Evolutionary conservation across 2,329 filamentous ascomycete genomes (phyloP).

Genomic region (Lecanicillium sp.): DNA sequence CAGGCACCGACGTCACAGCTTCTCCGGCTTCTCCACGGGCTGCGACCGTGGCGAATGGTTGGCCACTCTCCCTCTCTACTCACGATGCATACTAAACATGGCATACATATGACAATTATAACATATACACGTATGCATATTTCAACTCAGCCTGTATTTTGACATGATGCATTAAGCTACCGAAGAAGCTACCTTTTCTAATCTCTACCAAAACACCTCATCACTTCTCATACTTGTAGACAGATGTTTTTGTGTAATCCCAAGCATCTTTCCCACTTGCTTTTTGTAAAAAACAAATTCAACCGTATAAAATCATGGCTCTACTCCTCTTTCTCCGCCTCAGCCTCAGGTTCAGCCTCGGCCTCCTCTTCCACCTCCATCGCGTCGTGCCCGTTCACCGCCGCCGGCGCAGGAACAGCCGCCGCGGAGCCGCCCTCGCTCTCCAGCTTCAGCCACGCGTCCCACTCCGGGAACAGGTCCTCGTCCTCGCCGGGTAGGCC

Average conservation of each 20-base stretch:
- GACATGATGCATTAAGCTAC: slow-evolving; percentile 11
- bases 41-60: neutral
- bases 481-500: slow-evolving; percentile 76
- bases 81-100: neutral
- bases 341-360: slow-evolving; percentile 19
- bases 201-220: slow-evolving; percentile 6
- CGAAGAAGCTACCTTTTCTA: slow-evolving; percentile 11
- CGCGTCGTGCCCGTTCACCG: slow-evolving; percentile 17
- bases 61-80: too few relatives aligned
- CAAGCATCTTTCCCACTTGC: slow-evolving; percentile 6
- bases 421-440: slow-evolving; percentile 52
- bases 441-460: slow-evolving; percentile 80
- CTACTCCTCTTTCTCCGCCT: slow-evolving; percentile 21
- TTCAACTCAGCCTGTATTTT: too few relatives aligned
- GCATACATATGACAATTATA: neutral
- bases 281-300: slow-evolving; percentile 5
- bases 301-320: slow-evolving; percentile 5
- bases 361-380: slow-evolving; percentile 17
- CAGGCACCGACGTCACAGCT: neutral
- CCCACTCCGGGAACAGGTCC: slow-evolving; percentile 94
- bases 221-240: neutral
- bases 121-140: too few relatives aligned
- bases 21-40: neutral
- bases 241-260: slow-evolving; percentile 1
- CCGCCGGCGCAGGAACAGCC: neutral